Percentiles rank a stretch among this genome's conserved stretches.
Conservation (phyloP, 352 stramenopile genomes). For the Pythium guiyangense region DNA sequence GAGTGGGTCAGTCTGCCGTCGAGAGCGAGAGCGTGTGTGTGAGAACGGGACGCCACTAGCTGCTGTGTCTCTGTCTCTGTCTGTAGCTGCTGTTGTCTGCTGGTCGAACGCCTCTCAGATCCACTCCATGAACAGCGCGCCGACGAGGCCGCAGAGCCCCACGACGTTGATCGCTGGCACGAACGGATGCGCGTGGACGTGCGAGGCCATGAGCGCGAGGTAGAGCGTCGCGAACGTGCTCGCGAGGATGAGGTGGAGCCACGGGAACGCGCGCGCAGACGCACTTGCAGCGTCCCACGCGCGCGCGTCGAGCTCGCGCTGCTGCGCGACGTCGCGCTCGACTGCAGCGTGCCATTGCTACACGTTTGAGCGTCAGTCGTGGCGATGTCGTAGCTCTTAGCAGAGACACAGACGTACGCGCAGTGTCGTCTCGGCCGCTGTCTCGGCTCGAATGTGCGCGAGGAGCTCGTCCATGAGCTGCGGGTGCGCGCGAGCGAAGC, state of each 20-base stretch:
- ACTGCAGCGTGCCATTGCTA: conserved; percentile 39
- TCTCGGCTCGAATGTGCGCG: conserved; percentile 21
- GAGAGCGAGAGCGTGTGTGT: background rate
- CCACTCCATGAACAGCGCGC: conserved; percentile 35
- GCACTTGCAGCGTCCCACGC: conserved; percentile 18
- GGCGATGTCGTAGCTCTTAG: background rate
- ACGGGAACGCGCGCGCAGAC: conserved; percentile 39
- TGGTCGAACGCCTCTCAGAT: conserved; percentile 1
- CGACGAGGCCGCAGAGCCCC: conserved; percentile 30
- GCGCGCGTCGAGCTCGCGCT: conserved; percentile 24
- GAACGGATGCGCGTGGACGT: conserved; percentile 38
- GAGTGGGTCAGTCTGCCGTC: background rate
- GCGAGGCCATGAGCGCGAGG: conserved; percentile 40
- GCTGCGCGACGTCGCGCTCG: conserved; percentile 10
- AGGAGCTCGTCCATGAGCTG: conserved; percentile 45
- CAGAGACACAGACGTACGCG: too few relatives aligned
- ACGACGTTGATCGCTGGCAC: conserved; percentile 54
- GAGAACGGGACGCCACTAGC: background rate
- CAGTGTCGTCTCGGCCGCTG: conserved; percentile 23
- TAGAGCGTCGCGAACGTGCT: conserved; percentile 54
- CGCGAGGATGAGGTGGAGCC: conserved; percentile 41
- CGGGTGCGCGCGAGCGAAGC: conserved; percentile 29
- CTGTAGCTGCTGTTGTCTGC: background rate
- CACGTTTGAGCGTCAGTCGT: conserved; percentile 9
- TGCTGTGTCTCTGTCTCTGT: background rate